Evolutionary conservation across 257 asterid genomes (phyloP), one percentile per base, ranked within the genome.

Genomic region (Solanum bulbocastanum): DNA sequence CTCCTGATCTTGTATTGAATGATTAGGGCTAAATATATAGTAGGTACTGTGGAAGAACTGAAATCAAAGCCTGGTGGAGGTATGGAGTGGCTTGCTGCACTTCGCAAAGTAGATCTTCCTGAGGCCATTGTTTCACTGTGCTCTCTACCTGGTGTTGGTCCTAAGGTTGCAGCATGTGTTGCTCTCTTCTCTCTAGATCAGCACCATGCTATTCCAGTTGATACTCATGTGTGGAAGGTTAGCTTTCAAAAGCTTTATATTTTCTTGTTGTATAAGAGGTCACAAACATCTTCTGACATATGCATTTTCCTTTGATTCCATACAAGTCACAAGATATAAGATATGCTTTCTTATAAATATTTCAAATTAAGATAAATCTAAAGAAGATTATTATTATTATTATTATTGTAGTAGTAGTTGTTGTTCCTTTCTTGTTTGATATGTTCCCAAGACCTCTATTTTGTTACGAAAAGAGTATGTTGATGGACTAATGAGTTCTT

Each of bases 201-300:
- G 87, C 99, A 97, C 90, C 98, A 95, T 62, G 98, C 99, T 69
- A 93, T 97, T 89, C 99, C 99, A 11, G 99, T 97, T 22, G 99
- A 97, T 90, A 97, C 98, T 68, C 99, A 97, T 74, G 99, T 96
- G 76, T 97, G 99, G 99, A 84, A 95, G 98, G 99, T 97, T 83
- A 89, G 90, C 78, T 62, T n/a, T 87, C 83, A 73, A 73, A 20
- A 22, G 88, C 71, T 72, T 5, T 72, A 72, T 22, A 37, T 60
- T 73, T 22, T 62, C 52, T 42, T 73, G 37, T 46, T 72, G 13
- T 33, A 12, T 35, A 62, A 16, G 60, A 33, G 84, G 46, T 73
- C 14, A 44, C 74, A 78, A 78, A 4, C 62, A 73, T 86, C 58
- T 49, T 82, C 42, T 49, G 39, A 79, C 65, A 30, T 18, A 46